Evolutionary conservation across 495 filamentous ascomycete species (phyloP).

Genomic region (Penicillium paradoxum): DNA sequence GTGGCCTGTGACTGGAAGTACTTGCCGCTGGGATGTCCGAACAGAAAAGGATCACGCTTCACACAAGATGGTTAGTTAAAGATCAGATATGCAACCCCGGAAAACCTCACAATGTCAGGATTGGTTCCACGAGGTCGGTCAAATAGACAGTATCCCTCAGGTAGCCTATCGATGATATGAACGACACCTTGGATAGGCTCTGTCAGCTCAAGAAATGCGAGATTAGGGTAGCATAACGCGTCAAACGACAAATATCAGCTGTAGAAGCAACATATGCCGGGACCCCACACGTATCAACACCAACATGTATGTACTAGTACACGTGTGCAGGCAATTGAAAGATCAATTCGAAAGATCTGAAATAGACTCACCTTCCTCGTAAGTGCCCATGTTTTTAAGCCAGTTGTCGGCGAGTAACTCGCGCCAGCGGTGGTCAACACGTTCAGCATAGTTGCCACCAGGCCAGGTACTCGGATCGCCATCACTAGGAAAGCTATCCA

Average conservation of each 20-base stretch:
- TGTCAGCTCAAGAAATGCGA: conserved; percentile 1
- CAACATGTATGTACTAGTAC: neutral
- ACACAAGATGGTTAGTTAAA: neutral
- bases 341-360: conserved; percentile 1
- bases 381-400: conserved; percentile 30
- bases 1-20: conserved; percentile 47
- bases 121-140: conserved; percentile 39
- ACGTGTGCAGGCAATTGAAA: neutral
- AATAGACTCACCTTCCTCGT: conserved; percentile 28
- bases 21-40: conserved; percentile 48
- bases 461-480: conserved; percentile 33
- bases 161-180: conserved; percentile 50
- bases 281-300: neutral
- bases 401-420: conserved; percentile 34
- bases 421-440: conserved; percentile 25
- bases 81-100: neutral
- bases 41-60: conserved; percentile 50
- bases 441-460: conserved; percentile 7
- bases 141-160: conserved; percentile 49
- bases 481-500: conserved; percentile 30
- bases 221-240: neutral
- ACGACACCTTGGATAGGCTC: conserved; percentile 28
- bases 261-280: neutral
- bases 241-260: neutral
- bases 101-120: conserved; percentile 31